Conservation (phyloP, 140 eudicot genomes). For the Ambrosia hybrid region DNA sequence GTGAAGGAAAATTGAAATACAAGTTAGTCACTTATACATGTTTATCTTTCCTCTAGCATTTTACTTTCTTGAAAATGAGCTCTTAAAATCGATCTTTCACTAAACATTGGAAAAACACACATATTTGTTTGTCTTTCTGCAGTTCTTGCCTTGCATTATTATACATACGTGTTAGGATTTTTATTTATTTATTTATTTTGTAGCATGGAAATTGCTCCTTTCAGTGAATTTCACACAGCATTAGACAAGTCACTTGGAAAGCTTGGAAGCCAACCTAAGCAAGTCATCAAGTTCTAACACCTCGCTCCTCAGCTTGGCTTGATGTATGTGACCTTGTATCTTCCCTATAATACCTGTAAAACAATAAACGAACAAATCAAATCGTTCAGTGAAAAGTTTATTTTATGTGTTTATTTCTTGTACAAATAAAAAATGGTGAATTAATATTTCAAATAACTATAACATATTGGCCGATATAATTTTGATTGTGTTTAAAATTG, state of each 20-base stretch:
- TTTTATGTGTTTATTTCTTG: background rate
- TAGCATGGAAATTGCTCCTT: conserved; percentile 82
- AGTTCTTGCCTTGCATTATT: background rate
- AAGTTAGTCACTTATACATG: conserved; percentile 53
- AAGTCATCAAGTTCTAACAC: conserved; percentile 63
- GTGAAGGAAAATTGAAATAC: conserved; percentile 72
- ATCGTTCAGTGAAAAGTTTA: background rate
- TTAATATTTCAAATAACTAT: no score
- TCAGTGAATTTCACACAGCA: conserved; percentile 56
- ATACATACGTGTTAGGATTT: background rate
- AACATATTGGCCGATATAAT: no score
- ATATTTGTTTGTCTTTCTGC: no score
- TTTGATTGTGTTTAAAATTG: no score
- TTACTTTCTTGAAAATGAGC: no score
- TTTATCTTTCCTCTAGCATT: background rate
- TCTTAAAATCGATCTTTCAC: no score
- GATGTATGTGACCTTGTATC: background rate
- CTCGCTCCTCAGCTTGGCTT: background rate
- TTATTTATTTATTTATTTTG: background rate
- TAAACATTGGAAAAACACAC: no score
- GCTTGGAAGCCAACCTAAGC: conserved; percentile 90
- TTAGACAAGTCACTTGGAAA: conserved; percentile 91
- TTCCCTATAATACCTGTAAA: background rate
- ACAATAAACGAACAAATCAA: background rate
- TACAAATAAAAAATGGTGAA: no score